phyloP scores from a whole-genome alignment of 1,284 basidiomycete genomes.

The Austropuccinia psidii region DNA sequence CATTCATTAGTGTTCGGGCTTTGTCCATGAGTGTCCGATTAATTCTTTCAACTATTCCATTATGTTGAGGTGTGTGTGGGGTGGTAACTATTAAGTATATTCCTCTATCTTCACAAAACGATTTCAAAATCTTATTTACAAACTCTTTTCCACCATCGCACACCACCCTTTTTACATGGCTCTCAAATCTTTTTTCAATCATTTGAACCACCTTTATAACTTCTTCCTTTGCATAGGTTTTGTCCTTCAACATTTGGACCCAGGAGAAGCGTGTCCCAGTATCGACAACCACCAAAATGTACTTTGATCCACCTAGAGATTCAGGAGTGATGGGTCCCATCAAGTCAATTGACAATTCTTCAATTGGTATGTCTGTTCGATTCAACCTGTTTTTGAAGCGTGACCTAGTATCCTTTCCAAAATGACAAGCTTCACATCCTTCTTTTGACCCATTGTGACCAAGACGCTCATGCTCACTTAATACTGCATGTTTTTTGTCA shows the following conservation, averaged over 20 bases:
- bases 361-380: neutral
- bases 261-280: neutral
- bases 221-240: neutral
- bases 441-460: no score
- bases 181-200: neutral
- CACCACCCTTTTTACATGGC: constrained; percentile 4
- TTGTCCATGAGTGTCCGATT: constrained; percentile 1
- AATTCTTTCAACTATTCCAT: neutral
- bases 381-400: no score
- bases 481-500: no score
- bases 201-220: neutral
- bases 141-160: constrained; percentile 4
- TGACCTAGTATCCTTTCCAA: constrained; percentile 5
- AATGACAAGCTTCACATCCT: neutral
- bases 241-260: neutral
- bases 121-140: neutral
- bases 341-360: constrained; percentile 7
- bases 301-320: neutral
- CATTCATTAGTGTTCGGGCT: neutral
- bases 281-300: neutral
- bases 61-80: constrained; percentile 4
- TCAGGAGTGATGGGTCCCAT: constrained; percentile 3
- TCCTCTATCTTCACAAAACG: constrained; percentile 6
- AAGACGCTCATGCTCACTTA: no score
- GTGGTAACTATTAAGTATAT: neutral